These are phyloP conservation scores for Leishmania guyanensis DNA, from an alignment of 208 protist genomes.

Conservation along the genomic window DNA sequence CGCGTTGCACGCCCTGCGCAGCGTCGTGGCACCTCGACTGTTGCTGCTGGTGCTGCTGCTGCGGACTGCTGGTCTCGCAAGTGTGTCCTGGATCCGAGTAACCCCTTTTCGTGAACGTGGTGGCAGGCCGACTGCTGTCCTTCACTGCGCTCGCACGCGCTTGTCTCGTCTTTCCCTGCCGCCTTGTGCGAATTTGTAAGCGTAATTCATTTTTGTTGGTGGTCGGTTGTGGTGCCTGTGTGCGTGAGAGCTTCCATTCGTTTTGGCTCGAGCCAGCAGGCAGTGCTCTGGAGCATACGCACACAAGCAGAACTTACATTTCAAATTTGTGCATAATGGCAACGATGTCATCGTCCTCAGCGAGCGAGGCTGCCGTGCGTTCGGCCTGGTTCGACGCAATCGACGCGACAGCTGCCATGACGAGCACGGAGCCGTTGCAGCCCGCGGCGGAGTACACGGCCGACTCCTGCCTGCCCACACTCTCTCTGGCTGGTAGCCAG, in stretches of 20 bases:
- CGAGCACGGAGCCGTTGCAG: constrained; percentile 52
- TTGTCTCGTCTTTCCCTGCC: not conserved
- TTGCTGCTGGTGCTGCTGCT: not conserved
- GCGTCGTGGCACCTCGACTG: not conserved
- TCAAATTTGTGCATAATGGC: constrained; percentile 7
- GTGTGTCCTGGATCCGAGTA: not conserved
- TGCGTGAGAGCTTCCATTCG: not conserved
- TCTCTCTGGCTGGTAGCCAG: constrained; percentile 21
- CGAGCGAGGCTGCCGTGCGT: constrained; percentile 50
- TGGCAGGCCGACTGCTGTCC: not conserved
- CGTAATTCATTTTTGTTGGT: not conserved
- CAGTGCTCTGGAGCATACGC: not conserved
- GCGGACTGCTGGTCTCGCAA: not conserved
- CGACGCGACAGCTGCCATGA: constrained; percentile 59
- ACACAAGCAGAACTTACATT: not conserved
- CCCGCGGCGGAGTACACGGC: constrained; percentile 31
- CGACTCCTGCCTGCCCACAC: constrained; percentile 19
- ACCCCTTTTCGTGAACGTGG: not conserved
- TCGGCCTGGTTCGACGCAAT: constrained; percentile 67
- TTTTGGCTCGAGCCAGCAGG: not conserved
- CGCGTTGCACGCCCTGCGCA: not conserved
- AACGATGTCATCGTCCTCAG: constrained; percentile 10
- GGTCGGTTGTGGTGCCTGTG: not conserved
- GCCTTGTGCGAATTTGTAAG: not conserved
- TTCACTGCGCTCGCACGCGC: not conserved